Base-by-base conservation (phyloP, 441 rosid genomes). In the Croton setiger region DNA sequence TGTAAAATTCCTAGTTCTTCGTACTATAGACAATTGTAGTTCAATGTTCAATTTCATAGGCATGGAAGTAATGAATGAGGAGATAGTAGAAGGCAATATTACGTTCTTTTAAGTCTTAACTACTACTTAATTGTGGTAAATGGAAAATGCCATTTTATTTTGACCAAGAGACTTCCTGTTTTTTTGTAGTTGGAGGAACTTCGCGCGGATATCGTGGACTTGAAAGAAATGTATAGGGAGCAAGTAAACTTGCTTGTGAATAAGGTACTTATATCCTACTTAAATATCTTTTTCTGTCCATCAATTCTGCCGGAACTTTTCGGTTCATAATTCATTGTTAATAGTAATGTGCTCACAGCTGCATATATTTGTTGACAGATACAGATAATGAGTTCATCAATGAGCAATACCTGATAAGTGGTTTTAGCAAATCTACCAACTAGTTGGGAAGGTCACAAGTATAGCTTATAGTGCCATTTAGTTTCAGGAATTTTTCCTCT, bases 141-240 rank as follows among this genome's bases (percentile, higher is more conserved):
- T 39, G 11, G 57, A 65, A 55, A 44, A 36, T 60, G 58, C 20
- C 18, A 12, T 62, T 44, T 8, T 71, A 45, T 73, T 39, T 71
- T 65, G 67, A 81, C 45, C 7, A 49, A 64, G 35, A 69, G 65
- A 71, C 13, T 53, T 62, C 9, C 68, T 78, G 71, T 69, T 4
- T 52, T 11, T 82, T 72, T 80, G 23, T 75, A 95, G 98, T 78
- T 95, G 96, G 99, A 95, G 84, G 99, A 95, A 81, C 97, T 95
- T 47, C 89, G 96, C 12, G 92, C 90, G 9, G 99, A 95, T 81
- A 89, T 95, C 67, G 83, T 84, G 44, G 99, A 95, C 84, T 79
- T 95, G 88, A 95, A 96, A 83, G 99, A 96, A 80, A 96, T 96
- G 99, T 96, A 96, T 79, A 91, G 95, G 84, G 99, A 96, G 84